Conservation (phyloP, 2,329 filamentous ascomycete species). For the Seiridium cupressi region DNA sequence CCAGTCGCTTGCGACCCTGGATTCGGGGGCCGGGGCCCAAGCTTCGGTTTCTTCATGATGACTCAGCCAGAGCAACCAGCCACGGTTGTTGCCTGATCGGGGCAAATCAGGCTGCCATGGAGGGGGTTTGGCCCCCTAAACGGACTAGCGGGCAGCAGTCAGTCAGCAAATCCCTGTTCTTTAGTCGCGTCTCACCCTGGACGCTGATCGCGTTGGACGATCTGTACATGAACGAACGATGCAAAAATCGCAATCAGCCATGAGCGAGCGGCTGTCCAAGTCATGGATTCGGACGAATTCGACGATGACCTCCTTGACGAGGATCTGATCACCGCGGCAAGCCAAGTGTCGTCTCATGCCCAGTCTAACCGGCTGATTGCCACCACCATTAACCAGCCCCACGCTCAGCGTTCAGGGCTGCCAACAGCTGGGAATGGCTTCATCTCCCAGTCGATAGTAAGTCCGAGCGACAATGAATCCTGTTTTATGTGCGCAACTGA, state of each 20-base stretch:
- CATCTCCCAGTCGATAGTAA: slow-evolving; percentile 10
- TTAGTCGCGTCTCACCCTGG: background rate
- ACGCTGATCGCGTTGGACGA: background rate
- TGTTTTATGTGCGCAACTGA: too few species aligned
- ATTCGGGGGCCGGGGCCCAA: background rate
- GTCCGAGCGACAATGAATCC: background rate
- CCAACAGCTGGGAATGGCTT: slow-evolving; percentile 8
- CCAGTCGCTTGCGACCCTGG: background rate
- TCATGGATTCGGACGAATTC: slow-evolving; percentile 60
- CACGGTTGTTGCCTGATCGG: slow-evolving; percentile 3
- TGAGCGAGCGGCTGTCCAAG: background rate
- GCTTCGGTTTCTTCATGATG: background rate
- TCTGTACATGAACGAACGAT: background rate
- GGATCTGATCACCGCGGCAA: slow-evolving; percentile 60
- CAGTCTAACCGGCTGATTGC: slow-evolving; percentile 13
- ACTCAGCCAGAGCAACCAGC: background rate
- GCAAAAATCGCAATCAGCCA: background rate
- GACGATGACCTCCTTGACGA: slow-evolving; percentile 65
- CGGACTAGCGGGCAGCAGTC: background rate
- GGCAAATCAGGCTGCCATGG: background rate
- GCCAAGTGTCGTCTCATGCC: slow-evolving; percentile 38
- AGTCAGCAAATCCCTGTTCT: background rate
- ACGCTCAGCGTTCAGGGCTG: background rate
- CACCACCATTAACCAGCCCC: slow-evolving; percentile 11
- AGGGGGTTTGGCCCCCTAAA: background rate